Conservation (phyloP, 352 stramenopile species). For the Phytophthora citrophthora region DNA sequence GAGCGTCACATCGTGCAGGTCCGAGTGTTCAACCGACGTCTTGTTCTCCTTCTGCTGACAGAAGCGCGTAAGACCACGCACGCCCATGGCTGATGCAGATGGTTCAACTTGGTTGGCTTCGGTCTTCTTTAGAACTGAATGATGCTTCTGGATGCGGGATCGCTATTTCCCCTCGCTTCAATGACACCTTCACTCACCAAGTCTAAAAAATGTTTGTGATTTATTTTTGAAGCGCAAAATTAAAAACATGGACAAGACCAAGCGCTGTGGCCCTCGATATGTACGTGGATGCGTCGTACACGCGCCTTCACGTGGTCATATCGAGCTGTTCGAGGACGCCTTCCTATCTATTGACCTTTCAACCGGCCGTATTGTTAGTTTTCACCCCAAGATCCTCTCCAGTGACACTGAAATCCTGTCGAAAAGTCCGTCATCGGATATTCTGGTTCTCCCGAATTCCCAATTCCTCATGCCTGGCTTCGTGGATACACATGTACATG, state of each 20-base stretch:
- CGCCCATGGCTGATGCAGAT: slow-evolving; percentile 48
- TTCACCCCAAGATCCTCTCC: slow-evolving; percentile 42
- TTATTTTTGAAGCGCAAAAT: too few relatives aligned
- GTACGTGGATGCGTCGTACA: slow-evolving; percentile 56
- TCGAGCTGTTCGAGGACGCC: slow-evolving; percentile 54
- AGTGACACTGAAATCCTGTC: slow-evolving; percentile 31
- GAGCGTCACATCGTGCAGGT: slow-evolving; percentile 71
- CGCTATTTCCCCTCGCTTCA: too few relatives aligned
- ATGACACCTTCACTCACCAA: too few relatives aligned
- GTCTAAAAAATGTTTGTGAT: too few relatives aligned
- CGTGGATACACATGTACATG: slow-evolving; percentile 92
- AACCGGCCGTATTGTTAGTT: slow-evolving; percentile 44
- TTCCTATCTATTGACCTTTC: slow-evolving; percentile 45
- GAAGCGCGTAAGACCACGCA: slow-evolving; percentile 65
- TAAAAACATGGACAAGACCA: not conserved
- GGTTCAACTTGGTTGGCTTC: not conserved
- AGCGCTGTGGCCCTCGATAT: slow-evolving; percentile 10
- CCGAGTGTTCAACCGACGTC: slow-evolving; percentile 39
- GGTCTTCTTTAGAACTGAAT: not conserved
- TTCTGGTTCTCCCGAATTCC: slow-evolving; percentile 28
- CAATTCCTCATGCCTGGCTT: slow-evolving; percentile 91
- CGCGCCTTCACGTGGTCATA: slow-evolving; percentile 38
- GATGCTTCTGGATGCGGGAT: not conserved
- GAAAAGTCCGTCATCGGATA: not conserved
- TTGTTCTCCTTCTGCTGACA: slow-evolving; percentile 57